Evolutionary conservation across 2,329 filamentous ascomycete species (phyloP).

Genomic region (Coniochaeta sp.): DNA sequence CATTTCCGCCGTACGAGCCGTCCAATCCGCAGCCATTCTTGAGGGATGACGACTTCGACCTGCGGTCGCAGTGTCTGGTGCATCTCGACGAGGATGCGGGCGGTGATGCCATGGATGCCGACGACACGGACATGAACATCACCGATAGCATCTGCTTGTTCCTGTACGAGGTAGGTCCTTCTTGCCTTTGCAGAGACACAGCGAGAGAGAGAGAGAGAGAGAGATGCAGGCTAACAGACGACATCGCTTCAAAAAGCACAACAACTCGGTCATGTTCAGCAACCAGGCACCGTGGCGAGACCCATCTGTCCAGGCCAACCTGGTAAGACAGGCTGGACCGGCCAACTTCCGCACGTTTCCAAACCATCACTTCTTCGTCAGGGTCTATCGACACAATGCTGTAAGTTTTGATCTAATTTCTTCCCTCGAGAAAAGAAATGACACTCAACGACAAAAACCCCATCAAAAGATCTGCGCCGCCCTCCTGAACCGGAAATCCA

Average conservation of each 20-base stretch:
- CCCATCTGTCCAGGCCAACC: conserved; percentile 23
- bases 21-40: conserved; percentile 28
- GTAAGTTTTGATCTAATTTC: conserved; percentile 28
- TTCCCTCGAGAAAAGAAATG: not conserved
- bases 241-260: conserved; percentile 31
- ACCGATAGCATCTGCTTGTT: conserved; percentile 38
- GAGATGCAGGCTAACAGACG: conserved; percentile 3
- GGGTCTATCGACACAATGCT: conserved; percentile 44
- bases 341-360: conserved; percentile 41
- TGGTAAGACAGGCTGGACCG: conserved; percentile 35
- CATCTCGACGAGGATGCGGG: conserved; percentile 19
- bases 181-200: too few relatives aligned
- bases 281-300: conserved; percentile 28
- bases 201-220: not conserved
- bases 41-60: conserved; percentile 27
- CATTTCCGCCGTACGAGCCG: conserved; percentile 29
- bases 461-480: conserved; percentile 35
- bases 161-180: conserved; percentile 41
- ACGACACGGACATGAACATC: conserved; percentile 12
- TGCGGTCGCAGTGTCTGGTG: conserved; percentile 36
- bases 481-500: conserved; percentile 39
- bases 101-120: conserved; percentile 9
- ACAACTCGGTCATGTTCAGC: conserved; percentile 27
- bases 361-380: conserved; percentile 49
- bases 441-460: conserved; percentile 2